phyloP scores from a whole-genome alignment of 352 stramenopile species.

The Phytophthora capsici region DNA sequence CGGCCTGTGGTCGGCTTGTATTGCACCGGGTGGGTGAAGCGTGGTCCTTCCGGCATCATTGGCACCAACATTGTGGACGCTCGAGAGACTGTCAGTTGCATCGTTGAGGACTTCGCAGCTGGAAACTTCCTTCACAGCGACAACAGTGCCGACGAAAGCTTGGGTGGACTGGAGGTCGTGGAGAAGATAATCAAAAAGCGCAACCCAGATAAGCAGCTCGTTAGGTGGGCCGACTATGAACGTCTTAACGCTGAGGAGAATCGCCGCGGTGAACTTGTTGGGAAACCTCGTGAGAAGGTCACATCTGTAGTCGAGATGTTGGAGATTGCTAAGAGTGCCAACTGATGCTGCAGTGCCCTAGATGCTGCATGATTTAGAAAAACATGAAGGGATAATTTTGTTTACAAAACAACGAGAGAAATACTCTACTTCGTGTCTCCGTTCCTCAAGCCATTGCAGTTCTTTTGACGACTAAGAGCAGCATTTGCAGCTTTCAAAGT shows the following conservation, averaged over 20 bases:
- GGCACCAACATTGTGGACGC: conserved; percentile 98
- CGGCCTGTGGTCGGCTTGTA: conserved; percentile 89
- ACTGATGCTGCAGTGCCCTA: conserved; percentile 10
- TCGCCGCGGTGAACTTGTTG: conserved; percentile 53
- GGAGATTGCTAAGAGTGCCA: conserved; percentile 33
- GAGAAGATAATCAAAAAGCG: conserved; percentile 52
- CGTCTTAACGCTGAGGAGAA: conserved; percentile 69
- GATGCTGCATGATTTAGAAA: no score
- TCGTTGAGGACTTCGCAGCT: conserved; percentile 89
- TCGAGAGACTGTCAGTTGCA: conserved; percentile 94
- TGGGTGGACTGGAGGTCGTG: conserved; percentile 52
- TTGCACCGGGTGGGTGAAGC: conserved; percentile 97
- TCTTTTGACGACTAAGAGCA: conserved; percentile 42
- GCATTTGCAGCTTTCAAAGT: conserved; percentile 49
- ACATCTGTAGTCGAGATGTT: conserved; percentile 85
- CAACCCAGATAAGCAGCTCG: conserved; percentile 68
- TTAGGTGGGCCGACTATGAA: conserved; percentile 73
- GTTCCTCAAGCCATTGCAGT: conserved; percentile 17
- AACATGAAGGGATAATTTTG: not conserved
- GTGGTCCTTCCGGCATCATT: conserved; percentile 97
- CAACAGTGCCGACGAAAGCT: conserved; percentile 5
- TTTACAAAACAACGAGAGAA: not conserved
- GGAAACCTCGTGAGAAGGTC: conserved; percentile 86
- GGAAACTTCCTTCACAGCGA: conserved; percentile 48
- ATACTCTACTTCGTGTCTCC: not conserved